Evolutionary conservation across 768 basidiomycete species (phyloP).

Genomic region (Russula emetica): DNA sequence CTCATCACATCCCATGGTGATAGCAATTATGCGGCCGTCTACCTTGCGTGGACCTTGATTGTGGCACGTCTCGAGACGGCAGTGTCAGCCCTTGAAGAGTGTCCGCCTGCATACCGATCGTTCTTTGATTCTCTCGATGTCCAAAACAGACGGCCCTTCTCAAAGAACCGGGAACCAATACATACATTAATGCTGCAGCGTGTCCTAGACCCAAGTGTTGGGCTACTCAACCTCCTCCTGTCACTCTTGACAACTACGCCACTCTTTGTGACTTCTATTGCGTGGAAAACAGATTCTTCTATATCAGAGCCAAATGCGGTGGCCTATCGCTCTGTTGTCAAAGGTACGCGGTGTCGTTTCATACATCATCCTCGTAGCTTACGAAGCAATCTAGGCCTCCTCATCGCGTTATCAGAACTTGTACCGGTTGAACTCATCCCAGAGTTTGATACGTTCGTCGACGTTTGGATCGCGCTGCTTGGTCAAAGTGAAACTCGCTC

Average conservation of each 20-base stretch:
- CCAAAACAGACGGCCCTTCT: slow-evolving; percentile 38
- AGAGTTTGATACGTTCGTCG: slow-evolving; percentile 64
- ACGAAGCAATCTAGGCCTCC: slow-evolving; percentile 50
- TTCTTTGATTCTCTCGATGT: slow-evolving; percentile 55
- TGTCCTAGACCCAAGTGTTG: slow-evolving; percentile 54
- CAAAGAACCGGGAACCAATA: slow-evolving; percentile 56
- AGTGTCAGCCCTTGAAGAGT: slow-evolving; percentile 44
- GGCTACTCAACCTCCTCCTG: slow-evolving; percentile 54
- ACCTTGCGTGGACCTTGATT: slow-evolving; percentile 82
- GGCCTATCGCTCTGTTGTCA: slow-evolving; percentile 76
- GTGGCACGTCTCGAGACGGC: slow-evolving; percentile 57
- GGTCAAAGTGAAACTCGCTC: slow-evolving; percentile 66
- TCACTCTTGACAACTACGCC: slow-evolving; percentile 64
- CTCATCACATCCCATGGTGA: slow-evolving; percentile 55
- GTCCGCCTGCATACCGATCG: slow-evolving; percentile 50
- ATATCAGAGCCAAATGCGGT: slow-evolving; percentile 74
- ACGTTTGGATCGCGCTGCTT: slow-evolving; percentile 76
- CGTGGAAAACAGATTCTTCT: slow-evolving; percentile 64
- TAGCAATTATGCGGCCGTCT: slow-evolving; percentile 64
- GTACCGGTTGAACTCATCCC: slow-evolving; percentile 73
- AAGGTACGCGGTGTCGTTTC: slow-evolving; percentile 49
- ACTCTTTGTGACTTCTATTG: slow-evolving; percentile 67
- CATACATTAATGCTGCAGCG: slow-evolving; percentile 55
- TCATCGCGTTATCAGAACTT: slow-evolving; percentile 71
- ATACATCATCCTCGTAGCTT: slow-evolving; percentile 1